These are phyloP conservation scores for Camelina neglecta DNA, from an alignment of 345 rosid genomes.

Conservation along the genomic window DNA sequence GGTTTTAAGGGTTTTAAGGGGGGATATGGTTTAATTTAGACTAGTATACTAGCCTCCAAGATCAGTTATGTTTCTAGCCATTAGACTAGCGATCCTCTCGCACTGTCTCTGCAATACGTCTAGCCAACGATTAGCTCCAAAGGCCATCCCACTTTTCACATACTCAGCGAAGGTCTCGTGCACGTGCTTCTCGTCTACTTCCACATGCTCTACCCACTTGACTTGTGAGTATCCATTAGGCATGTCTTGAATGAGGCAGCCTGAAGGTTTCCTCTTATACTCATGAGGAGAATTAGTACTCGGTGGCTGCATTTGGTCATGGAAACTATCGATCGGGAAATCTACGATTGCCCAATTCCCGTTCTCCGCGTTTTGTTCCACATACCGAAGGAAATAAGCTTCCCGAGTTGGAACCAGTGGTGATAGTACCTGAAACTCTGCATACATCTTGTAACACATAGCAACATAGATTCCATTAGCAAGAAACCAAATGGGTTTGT, in stretches of 20 bases:
- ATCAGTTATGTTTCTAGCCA: constrained; percentile 87
- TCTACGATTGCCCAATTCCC: constrained; percentile 87
- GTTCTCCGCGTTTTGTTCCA: constrained; percentile 70
- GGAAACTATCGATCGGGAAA: constrained; percentile 75
- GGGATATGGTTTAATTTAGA: neutral
- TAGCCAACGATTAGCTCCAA: constrained; percentile 94
- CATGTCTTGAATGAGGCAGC: constrained; percentile 93
- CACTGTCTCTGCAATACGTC: constrained; percentile 77
- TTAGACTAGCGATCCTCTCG: constrained; percentile 86
- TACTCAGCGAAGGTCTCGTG: constrained; percentile 62
- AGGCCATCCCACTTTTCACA: constrained; percentile 65
- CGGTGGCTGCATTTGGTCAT: constrained; percentile 49
- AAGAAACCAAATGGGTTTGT: neutral
- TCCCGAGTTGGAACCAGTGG: constrained; percentile 87
- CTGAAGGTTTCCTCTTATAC: constrained; percentile 77
- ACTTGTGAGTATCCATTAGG: constrained; percentile 97
- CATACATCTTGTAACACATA: constrained; percentile 67
- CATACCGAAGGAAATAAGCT: constrained; percentile 79
- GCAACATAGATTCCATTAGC: neutral
- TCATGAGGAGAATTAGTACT: constrained; percentile 47
- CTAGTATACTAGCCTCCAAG: constrained; percentile 64
- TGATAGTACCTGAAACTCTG: constrained; percentile 79
- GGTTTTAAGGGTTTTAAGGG: neutral
- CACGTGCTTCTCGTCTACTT: constrained; percentile 68
- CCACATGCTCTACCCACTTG: constrained; percentile 90